Evolutionary conservation across 345 rosid species (phyloP), one percentile per base, ranked within the genome.

Genomic region (Ricinus communis): DNA sequence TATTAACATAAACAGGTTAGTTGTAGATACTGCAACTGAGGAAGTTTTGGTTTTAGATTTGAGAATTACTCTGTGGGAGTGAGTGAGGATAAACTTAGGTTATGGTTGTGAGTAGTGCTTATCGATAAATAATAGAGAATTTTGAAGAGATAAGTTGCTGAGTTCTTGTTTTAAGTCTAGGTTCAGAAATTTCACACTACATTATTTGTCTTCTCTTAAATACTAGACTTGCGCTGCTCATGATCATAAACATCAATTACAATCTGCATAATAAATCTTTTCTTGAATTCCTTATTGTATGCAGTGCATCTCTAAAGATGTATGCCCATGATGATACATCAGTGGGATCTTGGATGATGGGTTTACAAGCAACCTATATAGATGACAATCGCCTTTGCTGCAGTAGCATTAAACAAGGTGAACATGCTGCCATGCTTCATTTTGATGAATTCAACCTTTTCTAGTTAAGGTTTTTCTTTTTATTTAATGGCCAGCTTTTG

Each of bases 261-360:
- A 22, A 8, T 61, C 18, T 43, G 11, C 24, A 8, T 45, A 36
- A 75, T 25, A 49, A 57, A 10, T 46, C 22, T 53, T 33, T 43
- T 15, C 30, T 63, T 22, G 7, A 22, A 33, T 67, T 30, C 3
- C 19, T 31, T 64, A 50, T 57, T 36, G 49, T 41, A 8, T 74
- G 84, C 93, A 95, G 99, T 81, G 99, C 93, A 75, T 89, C 94
- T 11, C 85, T 95, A 80, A 92, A 93, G 89, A 80, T 87, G 40
- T 92, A 88, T 51, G 96, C 96, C 22, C 85, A 85, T 75, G 99
- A 95, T 63, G 98, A 95, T 83, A 80, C 55, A 75, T 85, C 98
- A 7, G 74, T 89, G 1, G 99, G 99, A 58, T 95, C 99, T 65
- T 95, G 98, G 99, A 89, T 95, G 96, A 90, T 95, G 85, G 98